These are phyloP conservation scores for Peniophora sp. DNA, from an alignment of 1,284 basidiomycete genomes.

Conservation along the genomic window DNA sequence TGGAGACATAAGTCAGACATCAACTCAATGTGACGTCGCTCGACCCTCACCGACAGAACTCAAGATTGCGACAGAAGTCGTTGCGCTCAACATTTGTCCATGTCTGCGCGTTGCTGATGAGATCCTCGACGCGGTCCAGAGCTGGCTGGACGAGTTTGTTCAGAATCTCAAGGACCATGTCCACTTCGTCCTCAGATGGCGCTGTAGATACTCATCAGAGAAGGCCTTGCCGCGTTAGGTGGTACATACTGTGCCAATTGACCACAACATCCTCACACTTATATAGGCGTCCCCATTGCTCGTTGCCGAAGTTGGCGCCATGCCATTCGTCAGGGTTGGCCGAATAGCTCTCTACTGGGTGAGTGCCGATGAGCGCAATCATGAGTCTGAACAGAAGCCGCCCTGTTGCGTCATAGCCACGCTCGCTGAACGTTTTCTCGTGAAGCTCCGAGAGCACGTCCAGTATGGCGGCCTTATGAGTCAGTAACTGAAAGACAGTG, in stretches of 20 bases:
- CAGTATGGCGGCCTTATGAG: slow-evolving; percentile 64
- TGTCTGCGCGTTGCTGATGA: slow-evolving; percentile 46
- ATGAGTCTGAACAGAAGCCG: slow-evolving; percentile 76
- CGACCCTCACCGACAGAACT: slow-evolving; percentile 1
- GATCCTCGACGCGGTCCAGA: slow-evolving; percentile 58
- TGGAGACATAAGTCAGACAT: slow-evolving; percentile 52
- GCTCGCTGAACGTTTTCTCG: slow-evolving; percentile 81
- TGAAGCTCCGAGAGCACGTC: slow-evolving; percentile 64
- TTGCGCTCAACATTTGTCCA: slow-evolving; percentile 79
- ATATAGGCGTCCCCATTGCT: slow-evolving; percentile 82
- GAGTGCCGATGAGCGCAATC: slow-evolving; percentile 70
- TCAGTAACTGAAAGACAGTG: slow-evolving; percentile 45
- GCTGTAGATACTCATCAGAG: slow-evolving; percentile 28
- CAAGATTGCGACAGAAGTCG: slow-evolving; percentile 83
- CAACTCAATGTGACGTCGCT: not conserved
- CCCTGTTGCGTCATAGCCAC: slow-evolving; percentile 81
- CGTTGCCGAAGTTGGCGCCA: slow-evolving; percentile 60
- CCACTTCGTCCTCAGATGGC: slow-evolving; percentile 69
- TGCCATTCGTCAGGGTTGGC: slow-evolving; percentile 83
- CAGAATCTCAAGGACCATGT: slow-evolving; percentile 75
- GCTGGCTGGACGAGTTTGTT: slow-evolving; percentile 63
- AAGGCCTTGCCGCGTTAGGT: too few relatives aligned
- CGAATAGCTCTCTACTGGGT: slow-evolving; percentile 77
- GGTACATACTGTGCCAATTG: slow-evolving; percentile 75
- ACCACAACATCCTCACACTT: slow-evolving; percentile 75